These are phyloP conservation scores for Dothideomycetidae sp. DNA, from an alignment of 2,329 filamentous ascomycete species.

Conservation along the genomic window DNA sequence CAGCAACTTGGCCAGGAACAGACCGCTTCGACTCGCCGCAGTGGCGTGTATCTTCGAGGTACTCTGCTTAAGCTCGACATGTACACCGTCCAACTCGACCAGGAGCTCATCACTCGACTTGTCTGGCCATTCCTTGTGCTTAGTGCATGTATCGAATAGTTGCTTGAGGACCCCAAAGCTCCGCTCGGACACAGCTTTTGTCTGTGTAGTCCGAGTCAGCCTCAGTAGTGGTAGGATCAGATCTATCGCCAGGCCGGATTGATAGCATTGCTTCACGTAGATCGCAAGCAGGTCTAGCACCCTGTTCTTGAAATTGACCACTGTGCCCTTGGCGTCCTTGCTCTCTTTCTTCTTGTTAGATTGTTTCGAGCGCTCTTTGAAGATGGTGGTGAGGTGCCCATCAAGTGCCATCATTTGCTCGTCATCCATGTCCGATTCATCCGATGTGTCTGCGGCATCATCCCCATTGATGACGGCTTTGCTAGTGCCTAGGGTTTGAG, in stretches of 20 bases:
- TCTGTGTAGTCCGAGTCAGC: constrained; percentile 60
- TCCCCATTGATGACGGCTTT: constrained; percentile 33
- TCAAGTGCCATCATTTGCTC: constrained; percentile 90
- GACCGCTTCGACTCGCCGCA: constrained; percentile 58
- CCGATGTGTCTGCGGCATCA: constrained; percentile 45
- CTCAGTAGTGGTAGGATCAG: constrained; percentile 63
- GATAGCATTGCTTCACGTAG: constrained; percentile 66
- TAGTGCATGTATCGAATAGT: constrained; percentile 51
- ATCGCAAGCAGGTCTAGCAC: constrained; percentile 78
- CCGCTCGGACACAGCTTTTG: constrained; percentile 61
- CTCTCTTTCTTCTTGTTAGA: constrained; percentile 62
- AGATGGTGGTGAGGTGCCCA: constrained; percentile 67
- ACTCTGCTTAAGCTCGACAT: constrained; percentile 50
- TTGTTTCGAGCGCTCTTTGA: constrained; percentile 58
- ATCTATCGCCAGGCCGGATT: constrained; percentile 50
- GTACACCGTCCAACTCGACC: constrained; percentile 49
- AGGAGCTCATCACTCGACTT: constrained; percentile 33
- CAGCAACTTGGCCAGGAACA: constrained; percentile 51
- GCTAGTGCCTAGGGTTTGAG: constrained; percentile 57
- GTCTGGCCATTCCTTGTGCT: constrained; percentile 32
- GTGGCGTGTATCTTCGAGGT: constrained; percentile 55
- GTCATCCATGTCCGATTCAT: constrained; percentile 75
- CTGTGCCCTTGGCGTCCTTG: constrained; percentile 73
- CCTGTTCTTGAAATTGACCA: constrained; percentile 89
- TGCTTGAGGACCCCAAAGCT: constrained; percentile 57